A percentile compares a stretch with the other conserved stretches of the same genome.
Evolutionary conservation across 169 alveolate species (phyloP).

Genomic region (Cryptosporidium parvum): DNA sequence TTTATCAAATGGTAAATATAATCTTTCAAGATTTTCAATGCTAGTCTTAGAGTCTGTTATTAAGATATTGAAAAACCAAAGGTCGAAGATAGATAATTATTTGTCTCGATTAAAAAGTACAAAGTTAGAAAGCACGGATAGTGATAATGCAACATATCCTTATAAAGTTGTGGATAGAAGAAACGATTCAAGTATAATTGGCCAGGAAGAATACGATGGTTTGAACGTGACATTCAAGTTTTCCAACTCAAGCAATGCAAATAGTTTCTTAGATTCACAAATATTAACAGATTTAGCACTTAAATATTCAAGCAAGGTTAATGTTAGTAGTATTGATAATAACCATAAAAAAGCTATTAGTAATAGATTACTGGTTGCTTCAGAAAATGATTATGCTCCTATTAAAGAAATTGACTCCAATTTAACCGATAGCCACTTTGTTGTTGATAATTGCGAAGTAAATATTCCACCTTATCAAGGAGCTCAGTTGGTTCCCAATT

Average conservation of each 20-base stretch:
- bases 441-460: neutral
- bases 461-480: neutral
- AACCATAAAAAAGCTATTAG: too few species aligned
- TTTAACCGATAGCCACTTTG: neutral
- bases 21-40: slow-evolving; percentile 16
- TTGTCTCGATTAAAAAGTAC: neutral
- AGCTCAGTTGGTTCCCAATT: neutral
- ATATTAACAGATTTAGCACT: neutral
- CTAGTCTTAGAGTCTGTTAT: slow-evolving; percentile 5
- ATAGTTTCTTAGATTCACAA: neutral
- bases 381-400: neutral
- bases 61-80: slow-evolving; percentile 7
- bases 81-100: neutral
- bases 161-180: neutral
- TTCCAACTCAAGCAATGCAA: neutral
- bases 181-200: neutral
- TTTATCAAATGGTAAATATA: slow-evolving; percentile 30
- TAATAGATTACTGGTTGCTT: neutral
- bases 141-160: neutral
- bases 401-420: neutral
- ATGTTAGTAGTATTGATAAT: neutral
- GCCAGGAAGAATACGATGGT: neutral
- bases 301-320: neutral
- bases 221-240: slow-evolving; percentile 18
- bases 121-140: neutral